Evolutionary conservation across 106 monocot genomes (phyloP).

Genomic region (Platanthera zijinensis): DNA sequence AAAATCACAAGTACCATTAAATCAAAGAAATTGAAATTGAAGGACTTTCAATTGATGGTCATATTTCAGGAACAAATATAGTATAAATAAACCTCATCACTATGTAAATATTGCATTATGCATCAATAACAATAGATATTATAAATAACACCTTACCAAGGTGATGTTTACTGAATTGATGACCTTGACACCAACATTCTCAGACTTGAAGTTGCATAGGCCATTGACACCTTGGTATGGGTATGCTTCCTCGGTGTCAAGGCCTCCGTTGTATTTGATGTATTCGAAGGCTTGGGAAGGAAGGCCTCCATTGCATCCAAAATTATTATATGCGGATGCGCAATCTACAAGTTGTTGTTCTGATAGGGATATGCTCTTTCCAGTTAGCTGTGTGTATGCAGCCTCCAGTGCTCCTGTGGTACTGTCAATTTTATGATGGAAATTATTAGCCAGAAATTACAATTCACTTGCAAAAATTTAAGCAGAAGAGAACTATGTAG

Average conservation of each 20-base stretch:
- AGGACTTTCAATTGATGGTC: no score
- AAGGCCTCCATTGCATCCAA: conserved; percentile 75
- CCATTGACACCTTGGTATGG: conserved; percentile 67
- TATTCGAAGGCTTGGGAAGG: conserved; percentile 84
- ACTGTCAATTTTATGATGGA: conserved; percentile 20
- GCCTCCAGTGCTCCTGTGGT: conserved; percentile 78
- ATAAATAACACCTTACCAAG: conserved; percentile 17
- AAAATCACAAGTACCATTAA: no score
- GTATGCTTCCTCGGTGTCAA: conserved; percentile 75
- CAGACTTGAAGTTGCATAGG: conserved; percentile 37
- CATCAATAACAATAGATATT: background rate
- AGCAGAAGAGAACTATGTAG: background rate
- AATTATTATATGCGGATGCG: conserved; percentile 56
- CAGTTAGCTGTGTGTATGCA: conserved; percentile 59
- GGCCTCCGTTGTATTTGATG: conserved; percentile 74
- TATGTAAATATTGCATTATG: no score
- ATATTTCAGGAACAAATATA: no score
- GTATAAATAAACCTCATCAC: no score
- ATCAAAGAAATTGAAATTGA: no score
- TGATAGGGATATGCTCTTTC: conserved; percentile 58
- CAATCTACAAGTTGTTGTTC: conserved; percentile 89
- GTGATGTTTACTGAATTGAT: conserved; percentile 57
- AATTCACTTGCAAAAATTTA: background rate
- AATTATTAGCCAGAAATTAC: background rate
- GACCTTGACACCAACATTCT: conserved; percentile 61